Evolutionary conservation across 805 yeast species (phyloP).

Genomic region (Lipomyces japonicus): DNA sequence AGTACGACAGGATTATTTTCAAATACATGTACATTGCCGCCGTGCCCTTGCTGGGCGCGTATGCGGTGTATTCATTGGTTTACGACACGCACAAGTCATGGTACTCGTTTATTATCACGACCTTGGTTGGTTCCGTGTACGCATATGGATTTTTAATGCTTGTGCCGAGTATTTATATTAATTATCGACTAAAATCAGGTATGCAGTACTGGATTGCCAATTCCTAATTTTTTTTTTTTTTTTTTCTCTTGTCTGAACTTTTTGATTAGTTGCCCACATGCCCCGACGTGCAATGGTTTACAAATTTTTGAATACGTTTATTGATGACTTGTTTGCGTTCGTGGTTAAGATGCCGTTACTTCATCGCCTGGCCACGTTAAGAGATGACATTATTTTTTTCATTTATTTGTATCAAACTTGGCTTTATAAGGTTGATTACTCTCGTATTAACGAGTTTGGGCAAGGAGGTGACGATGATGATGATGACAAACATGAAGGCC

Average conservation of each 20-base stretch:
- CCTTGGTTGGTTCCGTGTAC: constrained; percentile 43
- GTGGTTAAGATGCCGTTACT: constrained; percentile 45
- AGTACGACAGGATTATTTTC: constrained; percentile 42
- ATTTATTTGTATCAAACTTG: constrained; percentile 43
- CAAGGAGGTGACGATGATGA: constrained; percentile 33
- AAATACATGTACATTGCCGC: constrained; percentile 40
- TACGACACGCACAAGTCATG: constrained; percentile 44
- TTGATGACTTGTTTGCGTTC: constrained; percentile 43
- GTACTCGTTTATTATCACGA: constrained; percentile 43
- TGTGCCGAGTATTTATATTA: constrained; percentile 43
- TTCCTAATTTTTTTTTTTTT: background rate
- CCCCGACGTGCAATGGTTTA: constrained; percentile 44
- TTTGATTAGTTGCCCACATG: constrained; percentile 44
- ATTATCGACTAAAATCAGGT: constrained; percentile 41
- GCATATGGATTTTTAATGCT: constrained; percentile 44
- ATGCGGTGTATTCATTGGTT: constrained; percentile 40
- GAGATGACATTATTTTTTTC: constrained; percentile 44
- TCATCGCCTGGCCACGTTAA: constrained; percentile 42
- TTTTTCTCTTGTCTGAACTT: no score
- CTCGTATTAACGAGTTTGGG: constrained; percentile 42
- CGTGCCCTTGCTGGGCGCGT: constrained; percentile 40
- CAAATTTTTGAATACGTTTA: constrained; percentile 43
- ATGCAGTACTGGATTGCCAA: background rate
- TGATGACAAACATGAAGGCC: constrained; percentile 3
- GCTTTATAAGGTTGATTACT: constrained; percentile 42